Evolutionary conservation across 2,329 filamentous ascomycete species (phyloP).

Genomic region (Fusarium lyarnte): DNA sequence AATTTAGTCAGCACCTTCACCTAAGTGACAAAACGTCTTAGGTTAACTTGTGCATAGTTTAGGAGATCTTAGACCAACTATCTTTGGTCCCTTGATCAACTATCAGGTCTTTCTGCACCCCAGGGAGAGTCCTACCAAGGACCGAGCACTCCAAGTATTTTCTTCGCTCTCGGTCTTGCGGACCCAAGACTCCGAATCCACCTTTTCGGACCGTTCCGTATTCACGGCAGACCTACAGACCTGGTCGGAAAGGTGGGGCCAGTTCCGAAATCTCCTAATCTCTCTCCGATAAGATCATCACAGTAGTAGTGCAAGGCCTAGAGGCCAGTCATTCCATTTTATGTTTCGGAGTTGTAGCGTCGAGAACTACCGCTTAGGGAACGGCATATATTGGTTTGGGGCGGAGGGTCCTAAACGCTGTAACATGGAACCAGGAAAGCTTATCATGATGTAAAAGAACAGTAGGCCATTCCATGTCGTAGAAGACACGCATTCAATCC

Average conservation of each 20-base stretch:
- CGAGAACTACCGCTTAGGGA: not conserved
- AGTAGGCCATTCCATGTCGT: not conserved
- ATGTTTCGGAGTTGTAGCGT: not conserved
- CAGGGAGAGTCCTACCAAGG: too few relatives aligned
- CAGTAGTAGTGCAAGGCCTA: not conserved
- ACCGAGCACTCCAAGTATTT: not conserved
- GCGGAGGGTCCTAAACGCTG: not conserved
- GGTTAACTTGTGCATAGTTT: too few relatives aligned
- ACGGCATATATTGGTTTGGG: not conserved
- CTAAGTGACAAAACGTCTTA: too few relatives aligned
- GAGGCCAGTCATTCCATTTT: not conserved
- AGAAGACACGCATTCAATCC: not conserved
- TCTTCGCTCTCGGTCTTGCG: not conserved
- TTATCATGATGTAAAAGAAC: not conserved
- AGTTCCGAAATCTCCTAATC: not conserved
- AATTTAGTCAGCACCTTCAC: too few relatives aligned
- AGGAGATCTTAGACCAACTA: too few relatives aligned
- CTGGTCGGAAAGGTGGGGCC: not conserved
- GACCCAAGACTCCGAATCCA: not conserved
- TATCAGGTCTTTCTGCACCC: too few relatives aligned
- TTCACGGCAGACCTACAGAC: not conserved
- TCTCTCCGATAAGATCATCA: not conserved
- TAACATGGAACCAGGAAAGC: not conserved
- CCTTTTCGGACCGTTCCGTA: not conserved
- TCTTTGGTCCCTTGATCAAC: too few relatives aligned